A percentile compares a stretch with the other conserved stretches of the same genome.
These are phyloP conservation scores for Solanum chacoense DNA, from an alignment of 305 asterid genomes.

Conservation along the genomic window DNA sequence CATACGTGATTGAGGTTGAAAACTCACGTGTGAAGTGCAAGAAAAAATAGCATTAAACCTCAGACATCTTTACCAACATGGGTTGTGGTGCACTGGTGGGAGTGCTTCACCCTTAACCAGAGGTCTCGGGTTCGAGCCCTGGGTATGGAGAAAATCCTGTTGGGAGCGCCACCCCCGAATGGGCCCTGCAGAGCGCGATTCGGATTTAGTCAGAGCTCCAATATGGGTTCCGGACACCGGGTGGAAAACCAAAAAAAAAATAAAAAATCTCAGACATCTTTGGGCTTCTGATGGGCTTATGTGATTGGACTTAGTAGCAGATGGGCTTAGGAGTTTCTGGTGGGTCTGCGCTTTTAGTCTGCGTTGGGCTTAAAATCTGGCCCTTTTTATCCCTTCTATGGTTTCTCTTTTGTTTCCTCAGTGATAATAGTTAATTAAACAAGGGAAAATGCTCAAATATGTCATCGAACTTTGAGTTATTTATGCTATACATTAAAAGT, in stretches of 20 bases:
- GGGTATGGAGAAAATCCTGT: too few species aligned
- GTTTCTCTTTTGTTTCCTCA: neutral
- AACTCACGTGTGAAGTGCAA: rapidly evolving
- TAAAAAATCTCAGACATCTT: too few species aligned
- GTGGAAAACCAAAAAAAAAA: too few species aligned
- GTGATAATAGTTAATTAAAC: neutral
- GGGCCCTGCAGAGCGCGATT: too few species aligned
- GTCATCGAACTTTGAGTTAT: neutral
- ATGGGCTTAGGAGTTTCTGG: neutral
- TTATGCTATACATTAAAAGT: neutral
- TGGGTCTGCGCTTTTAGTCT: neutral
- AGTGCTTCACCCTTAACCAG: too few species aligned
- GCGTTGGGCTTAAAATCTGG: neutral
- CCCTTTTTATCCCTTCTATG: neutral
- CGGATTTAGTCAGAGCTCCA: too few species aligned
- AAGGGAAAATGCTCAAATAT: neutral
- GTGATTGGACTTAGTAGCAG: neutral
- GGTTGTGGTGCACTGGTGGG: too few species aligned
- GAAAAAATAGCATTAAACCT: neutral
- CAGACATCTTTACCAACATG: too few species aligned
- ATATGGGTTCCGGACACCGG: too few species aligned
- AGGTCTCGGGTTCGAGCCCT: too few species aligned
- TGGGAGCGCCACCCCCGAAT: too few species aligned
- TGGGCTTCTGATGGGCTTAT: neutral
- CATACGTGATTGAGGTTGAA: neutral